Conservation (phyloP, 768 basidiomycete genomes). For the Suillus placidus region DNA sequence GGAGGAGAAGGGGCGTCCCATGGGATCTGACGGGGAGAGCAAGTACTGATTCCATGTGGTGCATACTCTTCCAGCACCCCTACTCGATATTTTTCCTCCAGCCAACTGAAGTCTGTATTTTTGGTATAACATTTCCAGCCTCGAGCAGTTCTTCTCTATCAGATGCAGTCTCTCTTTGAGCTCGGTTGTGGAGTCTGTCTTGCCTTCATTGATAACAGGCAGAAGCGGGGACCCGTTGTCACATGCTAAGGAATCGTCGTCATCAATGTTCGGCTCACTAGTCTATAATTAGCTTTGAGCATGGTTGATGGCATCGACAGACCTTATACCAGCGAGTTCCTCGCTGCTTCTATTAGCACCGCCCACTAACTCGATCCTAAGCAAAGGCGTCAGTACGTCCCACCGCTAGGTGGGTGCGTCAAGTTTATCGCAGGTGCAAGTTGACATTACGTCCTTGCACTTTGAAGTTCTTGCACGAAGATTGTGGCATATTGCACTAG, state of each 20-base stretch:
- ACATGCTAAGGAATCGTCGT: neutral
- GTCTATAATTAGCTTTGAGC: neutral
- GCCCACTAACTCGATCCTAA: neutral
- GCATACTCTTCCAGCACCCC: too few species aligned
- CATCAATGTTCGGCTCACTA: neutral
- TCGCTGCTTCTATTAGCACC: neutral
- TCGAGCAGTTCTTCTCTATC: too few species aligned
- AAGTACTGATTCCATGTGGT: too few species aligned
- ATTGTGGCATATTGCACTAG: neutral
- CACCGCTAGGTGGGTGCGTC: neutral
- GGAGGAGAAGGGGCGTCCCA: too few species aligned
- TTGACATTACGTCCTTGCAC: neutral
- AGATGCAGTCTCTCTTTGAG: too few species aligned
- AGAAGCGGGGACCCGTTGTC: neutral
- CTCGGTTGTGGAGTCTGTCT: neutral
- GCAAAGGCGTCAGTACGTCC: neutral
- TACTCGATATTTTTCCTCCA: too few species aligned
- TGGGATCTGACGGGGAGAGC: too few species aligned
- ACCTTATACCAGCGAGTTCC: neutral
- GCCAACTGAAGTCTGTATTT: too few species aligned
- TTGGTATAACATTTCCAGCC: too few species aligned
- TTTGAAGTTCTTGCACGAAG: neutral
- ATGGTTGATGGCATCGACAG: neutral
- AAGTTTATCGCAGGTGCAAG: neutral
- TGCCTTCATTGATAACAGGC: neutral